Evolutionary conservation across 2,329 filamentous ascomycete species (phyloP), one percentile per base, ranked within the genome.

Genomic region (Colletotrichum musicola): DNA sequence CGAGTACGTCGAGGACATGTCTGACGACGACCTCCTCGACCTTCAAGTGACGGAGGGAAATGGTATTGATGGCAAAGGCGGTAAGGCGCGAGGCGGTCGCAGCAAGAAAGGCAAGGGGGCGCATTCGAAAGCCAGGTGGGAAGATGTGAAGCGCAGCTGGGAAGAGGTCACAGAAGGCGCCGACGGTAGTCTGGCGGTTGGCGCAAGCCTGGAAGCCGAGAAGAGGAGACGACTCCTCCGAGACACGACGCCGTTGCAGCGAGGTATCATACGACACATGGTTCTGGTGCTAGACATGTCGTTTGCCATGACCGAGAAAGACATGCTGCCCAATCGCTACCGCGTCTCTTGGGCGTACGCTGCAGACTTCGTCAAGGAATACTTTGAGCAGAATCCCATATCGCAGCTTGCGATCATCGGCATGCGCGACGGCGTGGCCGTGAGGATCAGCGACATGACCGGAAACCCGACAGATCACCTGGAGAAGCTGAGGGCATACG

Each of bases 301-400:
- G 22, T 92, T 93, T 72, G 93, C 95, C 58, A 99, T 99, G 96
- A 82, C 89, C 5, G 95, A 98, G 80, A 98, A 98, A 81, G 96
- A 99, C 77, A 86, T 98, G 73, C 89, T 96, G 27, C 96, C 96
- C 6, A 97, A 91, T 50, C 89, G 95, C 69, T 95, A 95, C 80
- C 87, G 94, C 44, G 87, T 98, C 38, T 92, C 91, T 60, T 86
- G 98, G 75, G 90, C 90, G 71, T 97, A 94, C 80, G 92, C 94
- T 16, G 89, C 92, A 71, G 92, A 94, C 65, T 99, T 98, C 79
- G 92, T 98, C 56, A 88, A 91, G 68, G 95, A 98, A 79, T 99
- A 94, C 81, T 99, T 98, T 77, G 96, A 98, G 81, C 96, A 99
- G 81, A 99, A 99, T 75, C 96, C 96, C 12, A 98, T 99, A 73